Evolutionary conservation across 495 filamentous ascomycete species (phyloP).

Genomic region (Patellaria atrata): DNA sequence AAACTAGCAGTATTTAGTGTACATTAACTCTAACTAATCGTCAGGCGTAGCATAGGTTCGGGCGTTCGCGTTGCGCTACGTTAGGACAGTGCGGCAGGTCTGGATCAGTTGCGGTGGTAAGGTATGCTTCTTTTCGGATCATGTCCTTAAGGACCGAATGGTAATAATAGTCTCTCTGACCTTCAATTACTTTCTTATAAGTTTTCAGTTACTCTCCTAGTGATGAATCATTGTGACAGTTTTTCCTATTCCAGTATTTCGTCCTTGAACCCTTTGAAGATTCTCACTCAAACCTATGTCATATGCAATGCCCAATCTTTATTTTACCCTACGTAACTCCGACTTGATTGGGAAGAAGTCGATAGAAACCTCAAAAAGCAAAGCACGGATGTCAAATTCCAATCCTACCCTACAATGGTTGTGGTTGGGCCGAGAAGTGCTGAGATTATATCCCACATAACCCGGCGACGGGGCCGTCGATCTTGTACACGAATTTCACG

Average conservation of each 20-base stretch:
- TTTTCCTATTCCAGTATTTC: constrained; percentile 6
- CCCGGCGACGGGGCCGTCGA: constrained; percentile 22
- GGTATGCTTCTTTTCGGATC: no score
- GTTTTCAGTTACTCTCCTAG: no score
- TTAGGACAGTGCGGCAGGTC: no score
- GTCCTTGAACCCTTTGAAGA: constrained; percentile 2
- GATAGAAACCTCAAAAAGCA: background rate
- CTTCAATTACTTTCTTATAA: no score
- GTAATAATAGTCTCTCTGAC: no score
- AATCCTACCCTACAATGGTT: constrained; percentile 69
- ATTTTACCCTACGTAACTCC: constrained; percentile 2
- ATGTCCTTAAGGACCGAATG: no score
- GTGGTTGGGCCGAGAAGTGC: constrained; percentile 86
- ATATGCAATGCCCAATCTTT: background rate
- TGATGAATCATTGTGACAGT: constrained; percentile 12
- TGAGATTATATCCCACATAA: constrained; percentile 34
- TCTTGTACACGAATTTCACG: background rate
- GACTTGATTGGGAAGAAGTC: background rate
- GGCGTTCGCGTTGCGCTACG: no score
- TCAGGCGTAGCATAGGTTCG: no score
- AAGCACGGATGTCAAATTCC: constrained; percentile 99
- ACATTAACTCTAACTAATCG: constrained; percentile 4
- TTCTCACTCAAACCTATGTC: constrained; percentile 3
- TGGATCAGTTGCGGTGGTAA: no score
- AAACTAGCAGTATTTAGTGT: constrained; percentile 2